Evolutionary conservation across 2,329 filamentous ascomycete species (phyloP), one percentile per base, ranked within the genome.

Genomic region (Bipolaris oryzae): DNA sequence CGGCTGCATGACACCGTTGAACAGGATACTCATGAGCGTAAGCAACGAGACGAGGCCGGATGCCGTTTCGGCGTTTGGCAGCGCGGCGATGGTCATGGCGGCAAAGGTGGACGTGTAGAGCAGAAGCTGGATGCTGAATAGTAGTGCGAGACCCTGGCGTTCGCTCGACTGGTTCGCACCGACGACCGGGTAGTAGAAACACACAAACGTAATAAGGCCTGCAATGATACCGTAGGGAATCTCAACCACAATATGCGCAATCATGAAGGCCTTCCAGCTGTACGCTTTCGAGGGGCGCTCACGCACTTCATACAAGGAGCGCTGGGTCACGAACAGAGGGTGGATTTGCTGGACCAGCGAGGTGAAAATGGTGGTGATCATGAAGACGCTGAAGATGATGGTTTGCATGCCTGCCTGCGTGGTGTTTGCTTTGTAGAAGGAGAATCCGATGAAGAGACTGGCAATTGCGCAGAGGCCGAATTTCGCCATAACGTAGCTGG

Each of bases 41-140:
- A 91, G 86, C 1, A 91, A 77, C 1, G 64, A 64, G 0, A 80
- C 87, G 60, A 89, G 84, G 44, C 84, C 85, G 5, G 83, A 84
- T 5, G 88, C 89, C 0, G 87, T 90, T 65, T 89, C 84, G 1
- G 88, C 87, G 53, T 89, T 82, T 0, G 87, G 87, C 37, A 92
- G 81, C 1, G 85, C 88, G 1, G 87, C 87, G 54, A 92, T 90
- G 34, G 86, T 84, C 84, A 92, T 87, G 66, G 90, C 86, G 0
- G 89, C 86, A 64, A 92, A 92, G 0, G 89, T 87, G 13, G 84
- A 86, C 46, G 88, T 85, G 74, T 88, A 92, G 61, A 92, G 78
- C 69, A 92, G 82, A 68, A 92, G 87, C 60, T 87, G 80, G 56
- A 88, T 80, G 63, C 83, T 81, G 64, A 88, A 85, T 5, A 91